phyloP scores from a whole-genome alignment of 202 grass and related monocot genomes.

The Saccharum hybrid region DNA sequence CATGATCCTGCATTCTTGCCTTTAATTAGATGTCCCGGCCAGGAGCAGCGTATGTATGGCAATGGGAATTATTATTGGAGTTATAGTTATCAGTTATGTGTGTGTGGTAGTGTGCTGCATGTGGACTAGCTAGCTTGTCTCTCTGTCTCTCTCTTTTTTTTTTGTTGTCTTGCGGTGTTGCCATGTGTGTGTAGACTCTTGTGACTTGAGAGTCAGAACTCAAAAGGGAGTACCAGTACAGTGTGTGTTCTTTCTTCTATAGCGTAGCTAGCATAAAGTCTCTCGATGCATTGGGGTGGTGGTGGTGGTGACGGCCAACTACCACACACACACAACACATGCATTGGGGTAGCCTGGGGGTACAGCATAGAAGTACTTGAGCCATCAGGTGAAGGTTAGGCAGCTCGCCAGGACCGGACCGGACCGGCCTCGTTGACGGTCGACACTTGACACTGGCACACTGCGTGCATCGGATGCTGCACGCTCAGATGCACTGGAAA shows the following conservation, averaged over 20 bases:
- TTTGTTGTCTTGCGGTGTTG: background rate
- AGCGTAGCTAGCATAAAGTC: no score
- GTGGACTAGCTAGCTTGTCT: background rate
- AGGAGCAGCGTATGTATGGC: background rate
- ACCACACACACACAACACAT: no score
- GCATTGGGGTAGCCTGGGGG: no score
- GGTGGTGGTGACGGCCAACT: no score
- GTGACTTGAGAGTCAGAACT: slow-evolving; percentile 13
- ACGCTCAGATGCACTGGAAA: background rate
- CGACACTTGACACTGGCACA: background rate
- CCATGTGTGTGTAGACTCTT: background rate
- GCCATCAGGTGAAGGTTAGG: slow-evolving; percentile 35
- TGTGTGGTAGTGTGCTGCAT: background rate
- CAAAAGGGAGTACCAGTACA: background rate
- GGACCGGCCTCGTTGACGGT: background rate
- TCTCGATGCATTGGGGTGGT: no score
- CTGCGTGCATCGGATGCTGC: background rate
- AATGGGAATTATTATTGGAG: no score
- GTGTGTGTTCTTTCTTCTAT: no score
- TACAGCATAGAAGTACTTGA: background rate
- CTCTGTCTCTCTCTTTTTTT: background rate
- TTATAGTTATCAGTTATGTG: no score
- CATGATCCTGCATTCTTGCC: background rate
- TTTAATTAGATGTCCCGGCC: background rate
- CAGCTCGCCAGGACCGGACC: slow-evolving; percentile 20